Evolutionary conservation across 805 yeast species (phyloP).

Genomic region (Blastobotrys peoriensis): DNA sequence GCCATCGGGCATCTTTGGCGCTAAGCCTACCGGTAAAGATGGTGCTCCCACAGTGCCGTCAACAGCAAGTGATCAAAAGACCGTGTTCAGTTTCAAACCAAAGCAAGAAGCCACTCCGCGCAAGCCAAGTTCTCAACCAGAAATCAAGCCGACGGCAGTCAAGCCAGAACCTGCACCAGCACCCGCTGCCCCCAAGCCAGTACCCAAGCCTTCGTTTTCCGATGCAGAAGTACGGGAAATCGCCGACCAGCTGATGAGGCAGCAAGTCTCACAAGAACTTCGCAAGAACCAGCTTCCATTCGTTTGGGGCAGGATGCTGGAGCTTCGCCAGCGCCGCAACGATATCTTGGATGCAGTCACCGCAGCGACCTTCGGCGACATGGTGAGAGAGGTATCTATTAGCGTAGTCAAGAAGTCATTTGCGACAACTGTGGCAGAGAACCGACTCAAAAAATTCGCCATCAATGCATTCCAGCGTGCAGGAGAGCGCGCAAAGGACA

Average conservation of each 20-base stretch:
- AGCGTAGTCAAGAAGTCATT: constrained; percentile 19
- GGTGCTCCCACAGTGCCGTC: too few species aligned
- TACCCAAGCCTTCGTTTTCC: constrained; percentile 5
- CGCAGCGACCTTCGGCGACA: constrained; percentile 42
- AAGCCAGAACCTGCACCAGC: background rate
- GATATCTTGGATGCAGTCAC: background rate
- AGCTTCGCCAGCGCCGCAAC: background rate
- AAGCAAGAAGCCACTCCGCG: too few species aligned
- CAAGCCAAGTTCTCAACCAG: background rate
- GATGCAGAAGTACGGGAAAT: background rate
- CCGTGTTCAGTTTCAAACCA: too few species aligned
- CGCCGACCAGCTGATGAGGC: background rate
- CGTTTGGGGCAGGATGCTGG: background rate
- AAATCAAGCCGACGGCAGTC: background rate
- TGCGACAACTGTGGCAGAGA: constrained; percentile 40
- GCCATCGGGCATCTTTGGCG: background rate
- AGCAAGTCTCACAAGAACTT: background rate
- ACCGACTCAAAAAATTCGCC: constrained; percentile 27
- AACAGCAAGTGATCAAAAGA: too few species aligned
- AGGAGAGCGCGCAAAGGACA: constrained; percentile 25
- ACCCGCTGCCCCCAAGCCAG: background rate
- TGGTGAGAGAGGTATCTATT: constrained; percentile 39
- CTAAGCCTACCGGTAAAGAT: background rate
- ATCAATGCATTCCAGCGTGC: constrained; percentile 31
- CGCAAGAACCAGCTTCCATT: background rate